Evolutionary conservation across 2,329 filamentous ascomycete species (phyloP).

Genomic region (Ophiocordyceps australis): DNA sequence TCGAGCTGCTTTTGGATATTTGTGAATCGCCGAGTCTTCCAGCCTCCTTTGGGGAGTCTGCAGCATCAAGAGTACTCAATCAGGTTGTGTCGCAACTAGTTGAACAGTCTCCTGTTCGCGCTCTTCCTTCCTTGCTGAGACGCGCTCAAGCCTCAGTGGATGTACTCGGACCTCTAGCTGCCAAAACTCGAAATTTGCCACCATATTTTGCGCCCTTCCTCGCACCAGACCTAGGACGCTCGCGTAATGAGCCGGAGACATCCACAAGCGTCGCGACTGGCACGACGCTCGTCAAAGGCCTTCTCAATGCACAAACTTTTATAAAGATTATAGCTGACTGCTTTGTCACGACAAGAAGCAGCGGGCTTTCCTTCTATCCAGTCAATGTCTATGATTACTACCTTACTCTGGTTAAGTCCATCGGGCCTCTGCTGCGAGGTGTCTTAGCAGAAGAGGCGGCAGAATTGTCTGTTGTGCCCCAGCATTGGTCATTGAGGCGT

Average conservation of each 20-base stretch:
- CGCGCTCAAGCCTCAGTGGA: conserved; percentile 55
- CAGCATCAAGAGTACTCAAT: conserved; percentile 51
- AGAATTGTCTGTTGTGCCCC: conserved; percentile 55
- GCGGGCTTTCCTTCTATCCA: conserved; percentile 47
- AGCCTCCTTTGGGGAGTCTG: conserved; percentile 36
- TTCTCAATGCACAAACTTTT: conserved; percentile 61
- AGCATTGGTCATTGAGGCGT: conserved; percentile 34
- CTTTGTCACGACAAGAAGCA: conserved; percentile 51
- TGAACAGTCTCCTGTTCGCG: conserved; percentile 63
- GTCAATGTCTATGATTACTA: conserved; percentile 81
- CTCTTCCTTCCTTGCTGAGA: conserved; percentile 63
- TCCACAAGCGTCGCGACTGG: conserved; percentile 36
- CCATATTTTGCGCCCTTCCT: conserved; percentile 60
- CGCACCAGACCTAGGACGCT: conserved; percentile 16
- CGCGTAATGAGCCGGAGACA: conserved; percentile 13
- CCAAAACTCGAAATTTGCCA: conserved; percentile 23
- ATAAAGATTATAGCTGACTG: conserved; percentile 58
- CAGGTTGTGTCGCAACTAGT: conserved; percentile 61
- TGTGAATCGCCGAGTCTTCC: conserved; percentile 67
- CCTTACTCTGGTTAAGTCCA: conserved; percentile 48
- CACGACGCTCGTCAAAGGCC: conserved; percentile 60
- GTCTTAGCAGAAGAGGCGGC: conserved; percentile 75
- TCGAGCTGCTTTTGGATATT: conserved; percentile 71
- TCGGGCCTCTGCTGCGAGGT: conserved; percentile 62
- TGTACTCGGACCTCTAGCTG: conserved; percentile 46